These are phyloP conservation scores for Eucalyptus paniculata DNA, from an alignment of 345 rosid species.

Conservation along the genomic window DNA sequence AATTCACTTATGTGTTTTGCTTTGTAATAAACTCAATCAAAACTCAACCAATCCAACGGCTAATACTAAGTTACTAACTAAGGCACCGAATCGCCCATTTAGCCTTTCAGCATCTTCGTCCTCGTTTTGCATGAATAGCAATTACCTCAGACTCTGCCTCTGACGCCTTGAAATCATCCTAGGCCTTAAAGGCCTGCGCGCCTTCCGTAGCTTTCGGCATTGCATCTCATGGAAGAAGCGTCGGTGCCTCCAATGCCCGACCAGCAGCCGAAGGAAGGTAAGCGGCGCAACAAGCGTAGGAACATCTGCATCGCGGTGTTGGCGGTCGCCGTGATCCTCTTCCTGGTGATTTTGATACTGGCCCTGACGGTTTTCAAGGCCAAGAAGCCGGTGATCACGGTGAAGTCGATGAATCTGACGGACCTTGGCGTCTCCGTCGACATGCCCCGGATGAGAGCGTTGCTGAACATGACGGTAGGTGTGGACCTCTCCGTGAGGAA, in stretches of 20 bases:
- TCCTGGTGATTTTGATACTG: slow-evolving; percentile 22
- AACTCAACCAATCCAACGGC: neutral
- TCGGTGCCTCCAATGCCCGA: neutral
- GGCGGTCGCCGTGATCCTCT: neutral
- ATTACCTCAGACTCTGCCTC: neutral
- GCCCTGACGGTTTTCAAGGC: slow-evolving; percentile 62
- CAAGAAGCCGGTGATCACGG: slow-evolving; percentile 21
- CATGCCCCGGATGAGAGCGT: neutral
- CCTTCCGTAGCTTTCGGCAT: neutral
- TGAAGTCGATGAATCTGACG: slow-evolving; percentile 25
- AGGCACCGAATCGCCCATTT: neutral
- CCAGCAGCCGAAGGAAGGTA: neutral
- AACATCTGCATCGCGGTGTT: slow-evolving; percentile 18
- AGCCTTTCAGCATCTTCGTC: neutral
- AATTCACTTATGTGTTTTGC: neutral
- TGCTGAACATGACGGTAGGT: slow-evolving; percentile 38
- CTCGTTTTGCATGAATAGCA: neutral
- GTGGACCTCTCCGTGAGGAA: slow-evolving; percentile 38
- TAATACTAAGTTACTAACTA: neutral
- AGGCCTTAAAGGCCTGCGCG: neutral
- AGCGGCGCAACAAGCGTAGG: neutral
- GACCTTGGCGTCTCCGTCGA: slow-evolving; percentile 18
- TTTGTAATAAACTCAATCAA: neutral
- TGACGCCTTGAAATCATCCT: neutral
- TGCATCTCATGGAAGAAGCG: neutral